Evolutionary conservation across 2,329 filamentous ascomycete genomes (phyloP), one percentile per base, ranked within the genome.

Genomic region (Colletotrichum sp.): DNA sequence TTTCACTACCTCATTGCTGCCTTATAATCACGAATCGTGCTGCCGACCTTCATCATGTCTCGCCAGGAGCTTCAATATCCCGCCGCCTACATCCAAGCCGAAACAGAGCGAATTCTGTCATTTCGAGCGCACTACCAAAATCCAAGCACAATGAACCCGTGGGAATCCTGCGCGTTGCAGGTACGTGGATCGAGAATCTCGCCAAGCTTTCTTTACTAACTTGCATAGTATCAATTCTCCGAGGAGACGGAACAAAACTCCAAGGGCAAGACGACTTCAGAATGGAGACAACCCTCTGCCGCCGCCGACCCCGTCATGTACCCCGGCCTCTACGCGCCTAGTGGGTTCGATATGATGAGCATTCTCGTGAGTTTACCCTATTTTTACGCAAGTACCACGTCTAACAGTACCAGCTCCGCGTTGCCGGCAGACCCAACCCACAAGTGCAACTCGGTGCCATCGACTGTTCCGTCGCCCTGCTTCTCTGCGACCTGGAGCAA

Each of bases 391-490:
- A 32, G 18, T 59, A 63, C 39, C 36, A 68, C 5, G 13, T 24
- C 73, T 80, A 77, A 81, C 70, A 68, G 9, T 44, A 6, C 7
- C 73, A 90, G 89, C 81, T 89, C 83, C 91, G 93, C 65, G 92
- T 98, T 28, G 92, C 92, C 44, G 90, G 90, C 22, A 89, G 95
- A 73, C 92, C 92, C 18, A 93, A 95, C 76, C 95, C 95, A 1
- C 89, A 93, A 79, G 92, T 98, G 79, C 91, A 95, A 65, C 93
- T 98, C 57, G 96, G 95, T 8, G 91, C 95, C 1, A 93, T 98
- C 39, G 96, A 98, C 83, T 89, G 95, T 79, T 97, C 95, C 3
- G 97, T 95, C 81, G 94, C 95, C 4, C 93, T 98, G 78, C 91
- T 96, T 22, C 90, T 98, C 55, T 97, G 95, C 84, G 95, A 98